Percentiles rank a stretch among this genome's conserved stretches.
Evolutionary conservation across 2,329 filamentous ascomycete species (phyloP).

Genomic region (Herpotrichia juniperi): DNA sequence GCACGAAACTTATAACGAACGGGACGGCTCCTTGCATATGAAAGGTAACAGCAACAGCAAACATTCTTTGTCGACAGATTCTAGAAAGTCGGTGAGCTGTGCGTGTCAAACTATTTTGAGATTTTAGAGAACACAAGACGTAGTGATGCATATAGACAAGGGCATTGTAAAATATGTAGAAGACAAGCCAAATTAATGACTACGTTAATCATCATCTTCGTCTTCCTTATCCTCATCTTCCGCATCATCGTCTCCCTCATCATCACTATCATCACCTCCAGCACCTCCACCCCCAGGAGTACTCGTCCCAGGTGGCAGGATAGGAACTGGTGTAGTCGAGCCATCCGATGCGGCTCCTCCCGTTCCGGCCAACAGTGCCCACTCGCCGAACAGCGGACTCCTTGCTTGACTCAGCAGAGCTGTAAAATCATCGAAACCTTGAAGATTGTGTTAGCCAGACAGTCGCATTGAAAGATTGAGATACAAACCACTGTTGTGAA

Average conservation of each 20-base stretch:
- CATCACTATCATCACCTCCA: conserved; percentile 9
- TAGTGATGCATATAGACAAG: no score
- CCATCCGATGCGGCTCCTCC: conserved; percentile 6
- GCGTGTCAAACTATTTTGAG: no score
- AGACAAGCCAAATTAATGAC: no score
- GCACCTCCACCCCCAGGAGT: conserved; percentile 8
- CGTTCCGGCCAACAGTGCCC: conserved; percentile 4
- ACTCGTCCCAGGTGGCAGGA: background rate
- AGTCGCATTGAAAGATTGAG: background rate
- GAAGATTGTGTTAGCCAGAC: background rate
- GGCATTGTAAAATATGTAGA: no score
- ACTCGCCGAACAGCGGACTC: conserved; percentile 9
- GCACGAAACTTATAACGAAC: no score
- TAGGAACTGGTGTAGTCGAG: background rate
- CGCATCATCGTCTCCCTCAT: conserved; percentile 23
- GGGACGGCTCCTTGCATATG: no score
- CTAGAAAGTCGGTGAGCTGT: no score
- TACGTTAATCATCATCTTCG: background rate
- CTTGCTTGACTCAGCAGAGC: conserved; percentile 9
- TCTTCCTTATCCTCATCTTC: background rate
- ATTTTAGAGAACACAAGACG: no score
- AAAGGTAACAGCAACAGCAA: no score
- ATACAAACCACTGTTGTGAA: conserved; percentile 17
- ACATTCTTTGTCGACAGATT: no score
- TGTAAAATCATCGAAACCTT: conserved; percentile 6